These are phyloP conservation scores for Trifolium pratense DNA, from an alignment of 306 rosid species.

Conservation along the genomic window DNA sequence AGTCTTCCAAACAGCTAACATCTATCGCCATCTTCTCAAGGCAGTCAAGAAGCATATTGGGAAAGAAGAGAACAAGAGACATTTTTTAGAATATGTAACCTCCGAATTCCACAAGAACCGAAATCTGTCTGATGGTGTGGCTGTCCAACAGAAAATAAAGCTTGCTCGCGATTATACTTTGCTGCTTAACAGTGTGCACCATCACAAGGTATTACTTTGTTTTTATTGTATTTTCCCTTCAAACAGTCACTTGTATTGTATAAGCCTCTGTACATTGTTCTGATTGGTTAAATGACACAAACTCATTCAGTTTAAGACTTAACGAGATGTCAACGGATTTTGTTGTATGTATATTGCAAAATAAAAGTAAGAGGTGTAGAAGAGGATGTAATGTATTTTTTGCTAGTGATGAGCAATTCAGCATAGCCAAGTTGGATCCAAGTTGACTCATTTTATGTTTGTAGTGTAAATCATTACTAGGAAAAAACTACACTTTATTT, in stretches of 20 bases:
- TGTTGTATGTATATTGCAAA: constrained; percentile 14
- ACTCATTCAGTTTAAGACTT: constrained; percentile 6
- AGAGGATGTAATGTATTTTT: constrained; percentile 15
- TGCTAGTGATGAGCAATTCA: background rate
- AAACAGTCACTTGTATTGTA: background rate
- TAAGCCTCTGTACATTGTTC: background rate
- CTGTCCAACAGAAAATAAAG: constrained; percentile 68
- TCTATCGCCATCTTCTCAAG: constrained; percentile 76
- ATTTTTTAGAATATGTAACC: constrained; percentile 64
- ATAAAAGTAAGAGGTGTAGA: constrained; percentile 10
- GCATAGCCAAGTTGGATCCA: constrained; percentile 18
- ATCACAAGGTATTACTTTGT: constrained; percentile 66
- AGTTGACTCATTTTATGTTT: constrained; percentile 25
- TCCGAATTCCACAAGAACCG: constrained; percentile 65
- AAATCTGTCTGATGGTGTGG: constrained; percentile 49
- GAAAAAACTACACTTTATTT: background rate
- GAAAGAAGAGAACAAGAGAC: constrained; percentile 66
- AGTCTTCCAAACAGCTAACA: constrained; percentile 62
- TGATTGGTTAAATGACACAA: constrained; percentile 20
- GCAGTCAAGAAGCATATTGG: constrained; percentile 75
- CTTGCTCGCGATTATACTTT: constrained; percentile 75
- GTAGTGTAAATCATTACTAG: background rate
- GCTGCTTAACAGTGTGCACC: constrained; percentile 82
- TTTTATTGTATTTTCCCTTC: constrained; percentile 29
- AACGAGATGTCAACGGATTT: constrained; percentile 27